Base-by-base conservation (phyloP, 2,329 filamentous ascomycete genomes). In the Cadophora luteo-olivacea region DNA sequence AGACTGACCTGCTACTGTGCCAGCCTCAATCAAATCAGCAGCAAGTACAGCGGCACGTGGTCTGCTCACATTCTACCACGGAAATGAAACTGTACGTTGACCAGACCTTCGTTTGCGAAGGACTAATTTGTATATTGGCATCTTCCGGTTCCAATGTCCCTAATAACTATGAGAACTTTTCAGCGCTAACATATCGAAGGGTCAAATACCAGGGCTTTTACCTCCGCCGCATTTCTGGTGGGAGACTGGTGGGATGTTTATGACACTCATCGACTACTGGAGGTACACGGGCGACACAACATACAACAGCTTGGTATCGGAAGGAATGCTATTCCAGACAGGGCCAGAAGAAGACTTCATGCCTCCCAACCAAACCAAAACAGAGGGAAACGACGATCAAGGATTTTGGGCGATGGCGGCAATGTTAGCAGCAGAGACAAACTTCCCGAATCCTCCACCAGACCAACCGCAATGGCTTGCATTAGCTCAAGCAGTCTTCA, bases 261-360 rank as follows among this genome's bases (percentile, higher is more conserved):
- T 87, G 64, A 84, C 90, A 2, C 81, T 96, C 69, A 84, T 97
- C 66, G 91, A 96, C 73, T 96, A 95, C 78, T 96, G 92, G 91
- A 90, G 89, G 76, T 92, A 92, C 77, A 94, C 92, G 0, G 89
- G 88, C 32, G 92, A 95, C 75, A 82, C 84, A 5, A 84, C 84
- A 58, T 95, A 91, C 81, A 94, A 94, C 76, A 81, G 88, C 16
- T 80, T 92, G 49, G 85, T 88, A 24, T 84, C 84, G 45, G 84
- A 91, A 71, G 93, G 86, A 16, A 84, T 97, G 74, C 84, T 93
- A 65, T 89, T 87, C 78, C 93, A 97, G 79, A 88, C 90, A 66
- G 92, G 92, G 66, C 84, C 86, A 1, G 84, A 91, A 75, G 83
- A 88, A 66, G 89, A 94, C 77, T 96, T 91, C 78, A 94, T 95